Conservation (phyloP, 2,329 filamentous ascomycete genomes). For the Aspergillus sp. region DNA sequence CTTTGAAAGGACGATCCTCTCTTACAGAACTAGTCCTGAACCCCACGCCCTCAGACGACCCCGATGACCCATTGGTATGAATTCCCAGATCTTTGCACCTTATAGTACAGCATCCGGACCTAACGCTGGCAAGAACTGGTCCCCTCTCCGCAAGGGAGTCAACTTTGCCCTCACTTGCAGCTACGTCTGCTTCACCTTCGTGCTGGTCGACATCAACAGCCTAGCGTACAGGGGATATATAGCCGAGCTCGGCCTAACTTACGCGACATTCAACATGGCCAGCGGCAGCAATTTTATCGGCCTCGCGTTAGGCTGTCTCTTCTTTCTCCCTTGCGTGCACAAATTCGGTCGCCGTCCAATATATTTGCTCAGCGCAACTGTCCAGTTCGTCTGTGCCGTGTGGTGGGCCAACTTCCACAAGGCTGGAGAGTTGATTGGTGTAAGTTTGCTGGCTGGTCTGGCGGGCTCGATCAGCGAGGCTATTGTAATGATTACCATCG, state of each 20-base stretch:
- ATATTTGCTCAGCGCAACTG: conserved; percentile 44
- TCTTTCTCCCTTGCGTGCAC: conserved; percentile 48
- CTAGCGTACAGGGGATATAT: conserved; percentile 37
- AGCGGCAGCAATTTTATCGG: conserved; percentile 46
- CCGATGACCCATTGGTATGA: not conserved
- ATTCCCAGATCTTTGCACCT: not conserved
- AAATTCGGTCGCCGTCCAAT: conserved; percentile 50
- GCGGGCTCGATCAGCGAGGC: conserved; percentile 38
- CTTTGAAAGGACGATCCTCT: no score
- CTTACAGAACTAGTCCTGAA: not conserved
- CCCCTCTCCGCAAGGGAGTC: conserved; percentile 22
- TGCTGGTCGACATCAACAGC: conserved; percentile 38
- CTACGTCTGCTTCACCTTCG: conserved; percentile 28
- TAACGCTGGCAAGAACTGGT: not conserved
- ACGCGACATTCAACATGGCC: conserved; percentile 43
- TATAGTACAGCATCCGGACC: not conserved
- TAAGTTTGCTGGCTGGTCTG: conserved; percentile 45
- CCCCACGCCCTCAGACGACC: not conserved
- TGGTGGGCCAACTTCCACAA: conserved; percentile 45
- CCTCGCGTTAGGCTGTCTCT: conserved; percentile 43
- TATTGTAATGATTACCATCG: conserved; percentile 28
- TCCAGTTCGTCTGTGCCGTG: conserved; percentile 39
- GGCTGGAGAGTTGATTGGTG: conserved; percentile 4
- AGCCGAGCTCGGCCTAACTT: conserved; percentile 40
- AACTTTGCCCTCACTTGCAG: conserved; percentile 28